These are phyloP conservation scores for Ramularia collo-cygni DNA, from an alignment of 2,329 filamentous ascomycete species.

Conservation along the genomic window DNA sequence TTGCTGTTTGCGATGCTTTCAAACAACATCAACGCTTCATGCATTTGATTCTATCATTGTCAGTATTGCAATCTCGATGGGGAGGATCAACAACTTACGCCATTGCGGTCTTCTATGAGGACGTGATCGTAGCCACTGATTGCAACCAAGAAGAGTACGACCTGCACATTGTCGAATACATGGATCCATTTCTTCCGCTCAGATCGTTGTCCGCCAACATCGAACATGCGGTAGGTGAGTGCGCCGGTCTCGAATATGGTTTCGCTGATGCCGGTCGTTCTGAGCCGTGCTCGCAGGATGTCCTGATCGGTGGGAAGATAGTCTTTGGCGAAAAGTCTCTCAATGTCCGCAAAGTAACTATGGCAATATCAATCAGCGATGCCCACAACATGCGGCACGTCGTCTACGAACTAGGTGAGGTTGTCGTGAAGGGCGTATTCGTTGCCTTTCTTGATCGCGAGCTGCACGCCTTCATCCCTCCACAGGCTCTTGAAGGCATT, in stretches of 20 bases:
- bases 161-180: constrained; percentile 91
- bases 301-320: constrained; percentile 93
- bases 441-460: constrained; percentile 87
- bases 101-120: constrained; percentile 91
- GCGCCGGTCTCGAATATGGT: constrained; percentile 88
- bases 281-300: constrained; percentile 78
- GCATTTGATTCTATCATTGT: constrained; percentile 46
- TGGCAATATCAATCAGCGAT: constrained; percentile 13
- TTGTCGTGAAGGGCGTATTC: constrained; percentile 97
- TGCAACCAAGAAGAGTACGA: constrained; percentile 85
- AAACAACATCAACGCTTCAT: constrained; percentile 48
- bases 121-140: constrained; percentile 97
- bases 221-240: constrained; percentile 94
- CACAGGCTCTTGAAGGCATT: constrained; percentile 78
- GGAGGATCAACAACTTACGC: constrained; percentile 52
- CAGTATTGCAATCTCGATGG: constrained; percentile 7
- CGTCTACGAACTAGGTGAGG: constrained; percentile 70
- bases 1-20: constrained; percentile 48
- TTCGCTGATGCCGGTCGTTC: constrained; percentile 93
- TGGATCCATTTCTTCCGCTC: constrained; percentile 98
- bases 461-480: constrained; percentile 74
- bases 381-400: not conserved
- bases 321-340: constrained; percentile 56
- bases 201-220: constrained; percentile 84
- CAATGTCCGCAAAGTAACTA: constrained; percentile 72